Evolutionary conservation across 306 rosid species (phyloP).

Genomic region (Glycine tomentella): DNA sequence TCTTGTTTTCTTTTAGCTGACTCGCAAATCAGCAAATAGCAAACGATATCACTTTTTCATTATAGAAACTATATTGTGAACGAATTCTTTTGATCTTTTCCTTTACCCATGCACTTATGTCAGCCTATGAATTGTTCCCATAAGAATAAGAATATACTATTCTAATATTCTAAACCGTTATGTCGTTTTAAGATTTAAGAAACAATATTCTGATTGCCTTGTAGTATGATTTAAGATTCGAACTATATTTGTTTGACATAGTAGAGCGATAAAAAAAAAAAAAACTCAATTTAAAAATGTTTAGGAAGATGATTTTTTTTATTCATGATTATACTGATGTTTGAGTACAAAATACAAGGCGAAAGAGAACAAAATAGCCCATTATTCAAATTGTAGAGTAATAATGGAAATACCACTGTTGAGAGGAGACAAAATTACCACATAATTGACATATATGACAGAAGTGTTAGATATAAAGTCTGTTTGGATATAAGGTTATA

Average conservation of each 20-base stretch:
- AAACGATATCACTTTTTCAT: neutral
- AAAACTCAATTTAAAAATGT: neutral
- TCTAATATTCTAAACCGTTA: neutral
- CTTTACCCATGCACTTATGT: neutral
- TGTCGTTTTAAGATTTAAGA: neutral
- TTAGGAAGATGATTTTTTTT: neutral
- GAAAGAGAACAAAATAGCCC: neutral
- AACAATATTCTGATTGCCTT: neutral
- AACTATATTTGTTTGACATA: neutral
- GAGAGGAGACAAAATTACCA: neutral
- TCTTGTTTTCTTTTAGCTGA: neutral
- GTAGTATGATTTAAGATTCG: neutral
- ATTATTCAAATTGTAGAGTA: neutral
- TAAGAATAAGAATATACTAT: neutral
- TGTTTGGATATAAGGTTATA: too few relatives aligned
- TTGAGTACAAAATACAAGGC: neutral
- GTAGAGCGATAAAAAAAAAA: neutral
- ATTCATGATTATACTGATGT: neutral
- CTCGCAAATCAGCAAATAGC: neutral
- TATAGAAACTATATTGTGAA: too few relatives aligned
- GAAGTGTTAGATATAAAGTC: too few relatives aligned
- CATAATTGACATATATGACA: too few relatives aligned
- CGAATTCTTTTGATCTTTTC: too few relatives aligned
- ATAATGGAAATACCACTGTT: neutral
- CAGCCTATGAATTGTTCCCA: neutral